Base-by-base conservation (phyloP, 257 asterid genomes). In the Leonotis leonurus region DNA sequence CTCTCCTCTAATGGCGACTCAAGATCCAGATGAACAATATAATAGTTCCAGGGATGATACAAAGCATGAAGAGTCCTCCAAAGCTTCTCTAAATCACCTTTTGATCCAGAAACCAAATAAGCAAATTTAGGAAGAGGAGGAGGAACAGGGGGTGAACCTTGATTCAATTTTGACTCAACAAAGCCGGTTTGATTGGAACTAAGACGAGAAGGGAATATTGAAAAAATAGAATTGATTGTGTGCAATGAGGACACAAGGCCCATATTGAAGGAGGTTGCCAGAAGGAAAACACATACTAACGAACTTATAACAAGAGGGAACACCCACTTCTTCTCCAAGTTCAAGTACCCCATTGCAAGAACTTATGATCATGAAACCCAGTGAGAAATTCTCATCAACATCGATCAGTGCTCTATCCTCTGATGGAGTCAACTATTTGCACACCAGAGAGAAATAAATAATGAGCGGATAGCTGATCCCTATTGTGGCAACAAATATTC, bases 1-100 rank as follows among this genome's bases (percentile, higher is more conserved):
- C 99, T 83, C 85, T 89, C 99, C 71, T 73, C 84, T 21, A 67
- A 44, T 1, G 99, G 88, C 5, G 96, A 79, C 79, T 92, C 96
- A 14, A 85, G 79, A 77, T 92, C 99, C 71, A 92, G 72, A 83
- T 92, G 99, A 52, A 92, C 84, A 33, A 86, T 78, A 49, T 92
- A 92, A 75, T 89, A 89, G 70, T 92, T 92, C 74, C 91, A 33
- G 0, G 99, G 99, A 72, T 92, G 99, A 65, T 92, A 92, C 26
- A 92, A 4, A 0, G 99, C 73, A 33, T 60, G 87, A 57, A 92
- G 83, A 8, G 96, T 81, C 79, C 97, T 88, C 96, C 95, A 90
- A 22, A 90, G 88, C 72, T 83, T 86, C 5, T 92, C 95, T 0
- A 92, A 52, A 77, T 89, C 99, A 7, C 95, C 96, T 74, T 51